phyloP scores from a whole-genome alignment of 2,329 filamentous ascomycete genomes.

The Fusarium chuoi region DNA sequence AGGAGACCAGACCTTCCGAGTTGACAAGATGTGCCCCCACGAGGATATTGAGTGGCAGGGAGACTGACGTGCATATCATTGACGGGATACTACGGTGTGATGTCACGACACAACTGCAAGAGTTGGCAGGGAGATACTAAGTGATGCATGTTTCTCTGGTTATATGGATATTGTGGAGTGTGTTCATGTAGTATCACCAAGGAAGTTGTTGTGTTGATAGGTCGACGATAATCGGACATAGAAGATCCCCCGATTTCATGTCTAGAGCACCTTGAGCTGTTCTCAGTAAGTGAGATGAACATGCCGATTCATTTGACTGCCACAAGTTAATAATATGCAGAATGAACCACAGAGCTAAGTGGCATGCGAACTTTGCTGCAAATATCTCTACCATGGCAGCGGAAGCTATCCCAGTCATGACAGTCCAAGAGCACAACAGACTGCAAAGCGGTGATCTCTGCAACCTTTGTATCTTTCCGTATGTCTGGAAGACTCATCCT shows the following conservation, averaged over 20 bases:
- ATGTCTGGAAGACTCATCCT: constrained; percentile 50
- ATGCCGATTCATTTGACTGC: background rate
- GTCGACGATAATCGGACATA: constrained; percentile 73
- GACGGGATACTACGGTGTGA: constrained; percentile 85
- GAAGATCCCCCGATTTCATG: constrained; percentile 27
- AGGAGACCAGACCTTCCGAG: background rate
- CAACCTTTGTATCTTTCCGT: constrained; percentile 67
- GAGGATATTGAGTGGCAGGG: constrained; percentile 64
- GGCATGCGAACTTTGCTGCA: background rate
- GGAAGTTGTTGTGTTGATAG: constrained; percentile 62
- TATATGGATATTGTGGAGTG: constrained; percentile 58
- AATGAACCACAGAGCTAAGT: background rate
- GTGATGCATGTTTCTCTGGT: constrained; percentile 75
- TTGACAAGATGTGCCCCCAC: constrained; percentile 62
- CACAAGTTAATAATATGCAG: too few relatives aligned
- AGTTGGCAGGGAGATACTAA: constrained; percentile 84
- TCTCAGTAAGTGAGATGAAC: background rate
- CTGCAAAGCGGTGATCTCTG: constrained; percentile 74
- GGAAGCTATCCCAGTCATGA: background rate
- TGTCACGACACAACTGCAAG: constrained; percentile 81
- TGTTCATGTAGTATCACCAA: constrained; percentile 57
- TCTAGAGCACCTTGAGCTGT: background rate
- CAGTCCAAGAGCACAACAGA: constrained; percentile 64
- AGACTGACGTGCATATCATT: constrained; percentile 78
- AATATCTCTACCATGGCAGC: background rate